Conservation (phyloP, 345 rosid species). For the Abelmoschus esculentus region DNA sequence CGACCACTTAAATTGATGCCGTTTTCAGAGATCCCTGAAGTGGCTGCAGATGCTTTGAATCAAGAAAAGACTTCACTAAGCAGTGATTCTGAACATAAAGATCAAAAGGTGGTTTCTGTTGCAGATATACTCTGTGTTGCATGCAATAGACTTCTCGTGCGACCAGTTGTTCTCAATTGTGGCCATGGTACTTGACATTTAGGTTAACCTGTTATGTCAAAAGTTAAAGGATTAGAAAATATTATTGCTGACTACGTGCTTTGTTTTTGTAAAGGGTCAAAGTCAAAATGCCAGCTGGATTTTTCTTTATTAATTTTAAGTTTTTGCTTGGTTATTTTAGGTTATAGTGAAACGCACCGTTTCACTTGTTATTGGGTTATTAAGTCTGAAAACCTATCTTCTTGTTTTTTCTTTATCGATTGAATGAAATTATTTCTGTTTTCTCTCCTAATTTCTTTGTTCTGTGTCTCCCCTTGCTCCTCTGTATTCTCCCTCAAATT, state of each 20-base stretch:
- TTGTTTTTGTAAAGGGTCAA: no score
- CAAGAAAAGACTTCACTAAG: constrained; percentile 11
- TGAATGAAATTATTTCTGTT: no score
- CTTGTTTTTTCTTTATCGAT: no score
- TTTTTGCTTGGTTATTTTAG: no score
- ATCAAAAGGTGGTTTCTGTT: constrained; percentile 15
- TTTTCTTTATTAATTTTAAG: no score
- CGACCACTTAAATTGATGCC: neutral
- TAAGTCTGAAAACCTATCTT: no score
- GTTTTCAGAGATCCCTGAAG: constrained; percentile 12
- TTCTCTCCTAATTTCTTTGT: no score
- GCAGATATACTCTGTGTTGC: constrained; percentile 32
- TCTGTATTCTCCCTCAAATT: no score
- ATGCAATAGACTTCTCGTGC: constrained; percentile 33
- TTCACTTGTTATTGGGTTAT: no score
- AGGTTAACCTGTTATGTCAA: neutral
- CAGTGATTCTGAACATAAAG: constrained; percentile 11
- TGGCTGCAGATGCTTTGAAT: neutral
- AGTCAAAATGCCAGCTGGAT: no score
- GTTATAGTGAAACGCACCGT: no score
- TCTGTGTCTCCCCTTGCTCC: no score
- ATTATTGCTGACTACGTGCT: neutral
- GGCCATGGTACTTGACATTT: constrained; percentile 32
- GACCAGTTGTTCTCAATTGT: constrained; percentile 39
- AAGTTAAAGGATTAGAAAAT: neutral